Conservation (phyloP, 257 asterid genomes). For the Solanum bukasovii region DNA sequence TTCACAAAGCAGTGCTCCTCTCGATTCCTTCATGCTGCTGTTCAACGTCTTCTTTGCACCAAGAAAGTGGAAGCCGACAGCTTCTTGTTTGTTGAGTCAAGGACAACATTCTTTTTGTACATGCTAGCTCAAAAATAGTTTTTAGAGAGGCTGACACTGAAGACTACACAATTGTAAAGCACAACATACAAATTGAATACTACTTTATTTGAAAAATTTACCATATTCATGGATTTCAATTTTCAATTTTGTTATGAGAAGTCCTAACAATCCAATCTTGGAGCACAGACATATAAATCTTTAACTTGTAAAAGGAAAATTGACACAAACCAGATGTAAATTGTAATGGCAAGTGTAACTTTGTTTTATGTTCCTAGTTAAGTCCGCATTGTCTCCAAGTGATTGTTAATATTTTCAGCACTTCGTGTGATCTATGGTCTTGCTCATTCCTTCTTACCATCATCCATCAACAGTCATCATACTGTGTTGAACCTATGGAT, state of each 20-base stretch:
- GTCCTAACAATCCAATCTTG: background rate
- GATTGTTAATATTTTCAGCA: no score
- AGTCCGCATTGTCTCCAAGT: no score
- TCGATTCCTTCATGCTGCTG: constrained; percentile 1
- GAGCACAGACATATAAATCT: no score
- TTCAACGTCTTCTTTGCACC: background rate
- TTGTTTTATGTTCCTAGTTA: no score
- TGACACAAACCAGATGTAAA: no score
- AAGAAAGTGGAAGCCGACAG: background rate
- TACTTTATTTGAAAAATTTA: background rate
- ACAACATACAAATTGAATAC: background rate
- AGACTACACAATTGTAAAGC: background rate
- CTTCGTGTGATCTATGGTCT: no score
- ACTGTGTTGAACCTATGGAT: background rate
- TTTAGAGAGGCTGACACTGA: background rate
- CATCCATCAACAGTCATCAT: background rate
- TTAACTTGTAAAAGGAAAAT: no score
- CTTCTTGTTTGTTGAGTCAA: background rate
- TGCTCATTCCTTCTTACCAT: no score
- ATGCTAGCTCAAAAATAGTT: background rate
- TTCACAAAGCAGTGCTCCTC: constrained; percentile 17
- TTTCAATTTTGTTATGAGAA: background rate
- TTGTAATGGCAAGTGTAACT: no score
- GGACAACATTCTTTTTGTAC: background rate
- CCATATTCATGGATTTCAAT: background rate